Evolutionary conservation across 495 filamentous ascomycete genomes (phyloP), one percentile per base, ranked within the genome.

Genomic region (Hypoxylon intermedium): DNA sequence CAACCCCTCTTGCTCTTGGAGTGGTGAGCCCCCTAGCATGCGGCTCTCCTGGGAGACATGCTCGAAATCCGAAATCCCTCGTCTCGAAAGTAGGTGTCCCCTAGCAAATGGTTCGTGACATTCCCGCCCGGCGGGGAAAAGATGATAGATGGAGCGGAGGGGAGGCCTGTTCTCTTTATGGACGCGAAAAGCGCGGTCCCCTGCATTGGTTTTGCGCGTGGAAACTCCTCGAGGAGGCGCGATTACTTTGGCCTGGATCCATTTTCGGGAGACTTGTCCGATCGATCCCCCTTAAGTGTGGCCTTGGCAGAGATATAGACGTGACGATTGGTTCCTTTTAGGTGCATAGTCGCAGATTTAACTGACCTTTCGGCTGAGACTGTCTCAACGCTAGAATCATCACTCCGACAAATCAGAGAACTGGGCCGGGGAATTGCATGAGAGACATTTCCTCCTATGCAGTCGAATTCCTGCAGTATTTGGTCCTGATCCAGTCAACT

Each of bases 151-250:
- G 26, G 62, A 60, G 42, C 34, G 46, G 51, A 65, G 56, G 62
- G 46, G 52, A 34, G 48, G 26, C 38, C 38, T 48, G 55, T 65
- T 37, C 24, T n/a, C 56, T 65, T 65, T 60, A 60, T 47, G 56
- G 41, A 65, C 62, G 62, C 62, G 62, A 65, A 65, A 65, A 60
- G 56, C 56, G 62, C 62, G 62, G 62, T 56, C 62, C 62, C 62
- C 62, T 65, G 62, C 62, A 36, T 65, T 41, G 18, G 15, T 34
- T 48, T 53, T 28, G 51, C 62, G 62, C 62, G 62, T 56, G 28
- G 62, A 52, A 65, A 65, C 62, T 43, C 11, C 52, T 65, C 45
- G 36, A 56, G 62, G 51, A 60, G 47, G 55, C 34, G 48, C 34
- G 41, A 57, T 42, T 9, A 24, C 30, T 52, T 51, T n/a, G 19